phyloP scores from a whole-genome alignment of 2,329 filamentous ascomycete genomes.

The Scedosporium dehoogii region DNA sequence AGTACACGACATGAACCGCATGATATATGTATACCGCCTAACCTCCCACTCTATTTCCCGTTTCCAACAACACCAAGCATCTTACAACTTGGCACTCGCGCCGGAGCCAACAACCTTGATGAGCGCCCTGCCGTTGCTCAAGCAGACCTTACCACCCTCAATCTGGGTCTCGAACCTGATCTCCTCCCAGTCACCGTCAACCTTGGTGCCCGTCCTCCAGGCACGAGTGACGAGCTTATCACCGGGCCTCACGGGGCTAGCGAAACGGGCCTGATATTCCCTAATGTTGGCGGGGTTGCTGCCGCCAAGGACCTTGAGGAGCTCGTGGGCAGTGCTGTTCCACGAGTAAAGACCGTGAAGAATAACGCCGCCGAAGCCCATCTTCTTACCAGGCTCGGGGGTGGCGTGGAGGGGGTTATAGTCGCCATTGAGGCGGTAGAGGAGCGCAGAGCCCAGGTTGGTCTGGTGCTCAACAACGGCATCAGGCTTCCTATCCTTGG shows the following conservation, averaged over 20 bases:
- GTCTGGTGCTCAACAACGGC: slow-evolving; percentile 61
- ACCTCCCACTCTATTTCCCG: neutral
- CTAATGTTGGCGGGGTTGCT: slow-evolving; percentile 73
- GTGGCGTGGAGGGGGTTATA: slow-evolving; percentile 90
- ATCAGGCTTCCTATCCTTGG: slow-evolving; percentile 63
- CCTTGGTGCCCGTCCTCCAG: slow-evolving; percentile 62
- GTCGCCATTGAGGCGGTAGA: slow-evolving; percentile 84
- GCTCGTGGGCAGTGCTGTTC: slow-evolving; percentile 66
- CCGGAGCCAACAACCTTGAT: slow-evolving; percentile 51
- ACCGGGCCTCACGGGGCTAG: slow-evolving; percentile 71
- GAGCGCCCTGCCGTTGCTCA: slow-evolving; percentile 78
- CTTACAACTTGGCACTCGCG: slow-evolving; percentile 42
- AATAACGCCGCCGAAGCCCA: slow-evolving; percentile 85
- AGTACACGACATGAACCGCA: neutral
- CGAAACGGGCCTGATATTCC: slow-evolving; percentile 84
- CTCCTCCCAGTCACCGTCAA: slow-evolving; percentile 64
- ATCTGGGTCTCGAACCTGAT: slow-evolving; percentile 71
- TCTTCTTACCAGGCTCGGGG: slow-evolving; percentile 73
- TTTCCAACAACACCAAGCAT: neutral
- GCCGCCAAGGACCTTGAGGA: slow-evolving; percentile 64
- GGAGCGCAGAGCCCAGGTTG: slow-evolving; percentile 58
- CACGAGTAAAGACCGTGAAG: slow-evolving; percentile 84
- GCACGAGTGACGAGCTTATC: slow-evolving; percentile 74
- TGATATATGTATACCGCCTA: neutral
- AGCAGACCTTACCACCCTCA: slow-evolving; percentile 69